These are phyloP conservation scores for Kalmanozyma brasiliensis DNA, from an alignment of 1,284 basidiomycete genomes.

Conservation along the genomic window DNA sequence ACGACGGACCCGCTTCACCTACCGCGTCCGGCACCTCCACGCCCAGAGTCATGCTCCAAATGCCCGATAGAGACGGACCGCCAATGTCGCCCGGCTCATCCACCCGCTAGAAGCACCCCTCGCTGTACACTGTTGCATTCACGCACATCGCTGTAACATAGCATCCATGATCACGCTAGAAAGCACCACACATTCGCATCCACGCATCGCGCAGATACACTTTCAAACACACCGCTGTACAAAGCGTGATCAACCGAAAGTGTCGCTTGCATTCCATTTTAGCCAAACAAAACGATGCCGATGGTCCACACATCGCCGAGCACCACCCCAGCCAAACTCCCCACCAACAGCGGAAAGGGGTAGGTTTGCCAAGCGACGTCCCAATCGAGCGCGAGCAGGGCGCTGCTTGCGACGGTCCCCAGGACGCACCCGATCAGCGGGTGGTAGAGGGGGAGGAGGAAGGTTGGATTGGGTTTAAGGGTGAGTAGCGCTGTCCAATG, in stretches of 20 bases:
- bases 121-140: no score
- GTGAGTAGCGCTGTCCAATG: conserved; percentile 13
- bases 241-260: no score
- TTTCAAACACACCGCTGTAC: no score
- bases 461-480: conserved; percentile 21
- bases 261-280: neutral
- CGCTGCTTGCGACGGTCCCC: conserved; percentile 2
- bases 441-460: conserved; percentile 28
- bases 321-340: conserved; percentile 3
- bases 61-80: conserved; percentile 18
- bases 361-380: conserved; percentile 29
- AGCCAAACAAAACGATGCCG: conserved; percentile 18
- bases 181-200: no score
- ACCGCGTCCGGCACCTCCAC: no score
- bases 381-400: conserved; percentile 31
- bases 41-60: conserved; percentile 21
- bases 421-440: conserved; percentile 5
- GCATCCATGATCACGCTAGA: neutral
- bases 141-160: no score
- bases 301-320: conserved; percentile 16
- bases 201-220: no score
- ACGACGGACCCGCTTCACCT: no score
- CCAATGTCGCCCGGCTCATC: conserved; percentile 22
- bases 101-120: no score
- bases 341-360: conserved; percentile 35